phyloP scores from a whole-genome alignment of 148 eudicot genomes.

The Camellia lanceoleosa region DNA sequence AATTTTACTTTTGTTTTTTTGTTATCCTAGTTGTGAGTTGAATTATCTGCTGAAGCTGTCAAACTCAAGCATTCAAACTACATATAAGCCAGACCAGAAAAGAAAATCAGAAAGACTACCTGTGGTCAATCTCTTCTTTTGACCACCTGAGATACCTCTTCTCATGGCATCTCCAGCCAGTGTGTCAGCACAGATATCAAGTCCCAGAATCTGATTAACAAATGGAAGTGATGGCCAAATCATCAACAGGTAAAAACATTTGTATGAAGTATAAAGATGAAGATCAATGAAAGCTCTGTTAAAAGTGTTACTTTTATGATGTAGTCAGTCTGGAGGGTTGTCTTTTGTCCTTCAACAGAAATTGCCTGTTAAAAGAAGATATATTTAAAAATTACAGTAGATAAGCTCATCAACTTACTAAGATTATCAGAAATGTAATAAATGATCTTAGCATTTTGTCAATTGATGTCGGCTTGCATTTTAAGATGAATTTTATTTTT shows the following conservation, averaged over 20 bases:
- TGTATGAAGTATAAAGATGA: neutral
- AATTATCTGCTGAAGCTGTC: neutral
- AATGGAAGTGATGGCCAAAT: conserved; percentile 7
- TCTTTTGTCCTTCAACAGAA: conserved; percentile 63
- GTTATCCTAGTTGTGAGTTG: neutral
- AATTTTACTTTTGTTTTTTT: no score
- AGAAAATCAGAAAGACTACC: conserved; percentile 30
- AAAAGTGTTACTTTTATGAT: conserved; percentile 58
- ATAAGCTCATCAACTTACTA: neutral
- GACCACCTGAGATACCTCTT: conserved; percentile 85
- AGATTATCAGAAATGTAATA: neutral
- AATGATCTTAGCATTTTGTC: neutral
- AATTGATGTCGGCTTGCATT: neutral
- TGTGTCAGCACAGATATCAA: conserved; percentile 74
- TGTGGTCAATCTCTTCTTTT: conserved; percentile 77
- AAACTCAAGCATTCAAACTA: neutral
- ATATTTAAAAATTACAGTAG: conserved; percentile 1
- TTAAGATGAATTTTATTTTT: neutral
- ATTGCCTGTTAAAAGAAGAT: conserved; percentile 51
- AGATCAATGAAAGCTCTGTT: neutral
- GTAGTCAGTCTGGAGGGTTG: conserved; percentile 75
- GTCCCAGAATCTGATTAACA: conserved; percentile 63
- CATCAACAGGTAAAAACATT: neutral
- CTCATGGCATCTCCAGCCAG: conserved; percentile 76
- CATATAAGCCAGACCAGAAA: neutral